Evolutionary conservation across 2,329 filamentous ascomycete genomes (phyloP).

Genomic region (Monilinia aucupariae): DNA sequence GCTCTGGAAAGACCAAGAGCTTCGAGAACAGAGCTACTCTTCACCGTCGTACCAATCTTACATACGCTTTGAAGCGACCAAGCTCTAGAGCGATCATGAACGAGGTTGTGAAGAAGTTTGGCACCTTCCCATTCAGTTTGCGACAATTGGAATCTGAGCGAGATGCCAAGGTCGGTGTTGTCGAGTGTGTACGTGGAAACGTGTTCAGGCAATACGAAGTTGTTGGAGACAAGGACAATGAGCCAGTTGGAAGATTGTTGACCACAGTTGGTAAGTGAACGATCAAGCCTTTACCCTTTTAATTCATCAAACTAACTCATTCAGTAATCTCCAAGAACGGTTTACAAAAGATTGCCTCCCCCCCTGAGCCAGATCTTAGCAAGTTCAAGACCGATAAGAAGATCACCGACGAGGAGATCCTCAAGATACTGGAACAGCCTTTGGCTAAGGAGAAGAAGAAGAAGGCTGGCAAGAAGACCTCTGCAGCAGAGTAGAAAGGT

Average conservation of each 20-base stretch:
- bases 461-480: constrained; percentile 42
- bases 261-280: constrained; percentile 79
- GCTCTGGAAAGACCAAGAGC: constrained; percentile 90
- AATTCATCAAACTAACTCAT: constrained; percentile 28
- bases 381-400: constrained; percentile 96
- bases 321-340: constrained; percentile 97
- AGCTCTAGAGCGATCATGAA: constrained; percentile 89
- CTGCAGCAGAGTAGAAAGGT: constrained; percentile 31
- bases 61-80: constrained; percentile 88
- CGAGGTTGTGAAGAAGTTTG: constrained; percentile 95
- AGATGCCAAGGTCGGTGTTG: constrained; percentile 88
- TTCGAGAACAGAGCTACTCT: constrained; percentile 83
- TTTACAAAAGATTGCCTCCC: constrained; percentile 74
- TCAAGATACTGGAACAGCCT: constrained; percentile 89
- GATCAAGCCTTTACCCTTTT: background rate
- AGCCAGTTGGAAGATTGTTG: constrained; percentile 78
- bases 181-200: constrained; percentile 90
- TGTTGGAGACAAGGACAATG: constrained; percentile 84
- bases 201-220: constrained; percentile 96
- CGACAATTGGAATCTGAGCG: constrained; percentile 96
- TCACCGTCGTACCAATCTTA: constrained; percentile 86
- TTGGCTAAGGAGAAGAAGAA: constrained; percentile 67
- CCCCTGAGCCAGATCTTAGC: constrained; percentile 68
- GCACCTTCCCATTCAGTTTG: constrained; percentile 95
- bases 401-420: constrained; percentile 90